These are phyloP conservation scores for Citrus maxima DNA, from an alignment of 345 rosid genomes.

Conservation along the genomic window DNA sequence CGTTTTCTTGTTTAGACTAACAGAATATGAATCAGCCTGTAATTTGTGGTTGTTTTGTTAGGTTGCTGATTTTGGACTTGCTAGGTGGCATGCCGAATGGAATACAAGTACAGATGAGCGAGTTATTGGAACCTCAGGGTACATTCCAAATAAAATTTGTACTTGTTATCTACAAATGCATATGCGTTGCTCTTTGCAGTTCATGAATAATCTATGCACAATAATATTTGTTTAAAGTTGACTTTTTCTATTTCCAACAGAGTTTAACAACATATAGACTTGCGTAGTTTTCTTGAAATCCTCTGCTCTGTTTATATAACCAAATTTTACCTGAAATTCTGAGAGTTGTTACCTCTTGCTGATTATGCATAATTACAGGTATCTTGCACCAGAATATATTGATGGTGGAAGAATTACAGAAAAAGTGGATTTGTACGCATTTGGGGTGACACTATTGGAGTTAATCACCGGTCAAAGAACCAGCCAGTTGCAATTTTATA, in stretches of 20 bases:
- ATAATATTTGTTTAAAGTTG: neutral
- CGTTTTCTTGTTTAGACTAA: neutral
- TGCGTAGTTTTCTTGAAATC: no score
- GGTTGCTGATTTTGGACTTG: slow-evolving; percentile 82
- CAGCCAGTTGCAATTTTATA: slow-evolving; percentile 34
- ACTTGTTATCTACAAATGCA: neutral
- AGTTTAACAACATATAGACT: no score
- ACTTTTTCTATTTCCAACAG: neutral
- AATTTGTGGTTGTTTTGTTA: slow-evolving; percentile 10
- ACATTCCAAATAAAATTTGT: slow-evolving; percentile 1
- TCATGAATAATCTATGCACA: no score
- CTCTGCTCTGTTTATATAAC: neutral
- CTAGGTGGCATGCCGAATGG: slow-evolving; percentile 59
- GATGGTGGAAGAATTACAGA: slow-evolving; percentile 46
- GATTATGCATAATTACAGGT: slow-evolving; percentile 35
- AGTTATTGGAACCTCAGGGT: slow-evolving; percentile 60
- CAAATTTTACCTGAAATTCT: neutral
- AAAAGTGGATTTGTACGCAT: slow-evolving; percentile 62
- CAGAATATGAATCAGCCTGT: neutral
- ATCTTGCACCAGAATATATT: slow-evolving; percentile 60
- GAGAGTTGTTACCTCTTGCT: neutral
- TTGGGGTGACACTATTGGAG: slow-evolving; percentile 64
- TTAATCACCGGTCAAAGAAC: slow-evolving; percentile 55
- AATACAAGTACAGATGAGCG: slow-evolving; percentile 31
- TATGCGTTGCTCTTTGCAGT: no score